These are phyloP conservation scores for Picea sitchensis DNA, from an alignment of 75 land plant species.

Conservation along the genomic window DNA sequence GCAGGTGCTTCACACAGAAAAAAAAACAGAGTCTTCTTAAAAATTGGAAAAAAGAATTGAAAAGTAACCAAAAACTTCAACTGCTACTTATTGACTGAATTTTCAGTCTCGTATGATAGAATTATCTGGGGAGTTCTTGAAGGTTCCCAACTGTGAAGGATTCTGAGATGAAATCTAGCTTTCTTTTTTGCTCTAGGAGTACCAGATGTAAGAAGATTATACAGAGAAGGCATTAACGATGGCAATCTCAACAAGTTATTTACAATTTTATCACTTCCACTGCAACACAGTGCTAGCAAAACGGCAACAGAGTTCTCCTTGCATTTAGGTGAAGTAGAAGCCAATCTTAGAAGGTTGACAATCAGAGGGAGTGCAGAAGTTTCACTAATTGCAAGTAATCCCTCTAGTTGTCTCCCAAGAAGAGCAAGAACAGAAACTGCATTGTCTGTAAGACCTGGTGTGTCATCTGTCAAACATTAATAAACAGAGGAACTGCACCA, in stretches of 20 bases:
- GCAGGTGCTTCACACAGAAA: not conserved
- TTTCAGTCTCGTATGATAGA: not conserved
- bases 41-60: too few relatives aligned
- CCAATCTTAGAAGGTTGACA: too few relatives aligned
- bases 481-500: constrained; percentile 57
- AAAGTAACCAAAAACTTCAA: too few relatives aligned
- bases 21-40: too few relatives aligned
- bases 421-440: constrained; percentile 46
- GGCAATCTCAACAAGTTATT: constrained; percentile 15
- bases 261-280: constrained; percentile 41
- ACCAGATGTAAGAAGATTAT: constrained; percentile 35
- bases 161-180: constrained; percentile 42
- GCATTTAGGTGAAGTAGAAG: constrained; percentile 44
- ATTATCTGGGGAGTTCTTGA: not conserved
- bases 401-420: constrained; percentile 37
- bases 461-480: constrained; percentile 46
- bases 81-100: not conserved
- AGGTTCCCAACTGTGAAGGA: constrained; percentile 24
- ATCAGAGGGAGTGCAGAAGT: too few relatives aligned
- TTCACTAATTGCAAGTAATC: too few relatives aligned
- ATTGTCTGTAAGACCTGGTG: constrained; percentile 53
- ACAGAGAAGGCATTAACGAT: constrained; percentile 23
- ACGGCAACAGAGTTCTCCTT: constrained; percentile 60
- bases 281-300: constrained; percentile 50
- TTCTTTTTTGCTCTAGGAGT: constrained; percentile 43